Evolutionary conservation across 768 basidiomycete species (phyloP).

Genomic region (Tylopilus intermedius): DNA sequence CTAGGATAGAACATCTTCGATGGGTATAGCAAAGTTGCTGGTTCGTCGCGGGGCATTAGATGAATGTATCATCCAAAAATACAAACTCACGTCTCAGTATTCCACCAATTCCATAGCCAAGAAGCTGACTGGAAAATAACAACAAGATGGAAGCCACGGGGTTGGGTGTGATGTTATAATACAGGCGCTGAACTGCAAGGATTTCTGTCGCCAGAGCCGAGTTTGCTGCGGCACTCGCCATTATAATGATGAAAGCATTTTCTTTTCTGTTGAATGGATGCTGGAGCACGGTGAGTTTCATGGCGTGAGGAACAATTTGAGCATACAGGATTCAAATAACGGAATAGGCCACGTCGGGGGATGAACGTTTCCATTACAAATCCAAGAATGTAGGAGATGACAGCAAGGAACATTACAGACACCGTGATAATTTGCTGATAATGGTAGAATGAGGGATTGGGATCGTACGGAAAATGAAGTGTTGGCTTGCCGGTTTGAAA

Average conservation of each 20-base stretch:
- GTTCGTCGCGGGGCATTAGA: slow-evolving; percentile 1
- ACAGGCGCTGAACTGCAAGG: slow-evolving; percentile 49
- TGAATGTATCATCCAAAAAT: background rate
- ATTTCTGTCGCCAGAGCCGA: slow-evolving; percentile 52
- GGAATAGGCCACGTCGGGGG: slow-evolving; percentile 41
- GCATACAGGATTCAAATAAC: slow-evolving; percentile 46
- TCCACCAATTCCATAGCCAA: slow-evolving; percentile 55
- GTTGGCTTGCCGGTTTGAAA: slow-evolving; percentile 45
- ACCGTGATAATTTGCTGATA: slow-evolving; percentile 46
- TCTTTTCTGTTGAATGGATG: slow-evolving; percentile 59
- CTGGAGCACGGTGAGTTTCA: slow-evolving; percentile 25
- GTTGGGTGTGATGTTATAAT: slow-evolving; percentile 50
- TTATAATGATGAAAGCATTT: slow-evolving; percentile 54
- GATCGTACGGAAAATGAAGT: background rate
- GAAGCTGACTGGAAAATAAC: slow-evolving; percentile 31
- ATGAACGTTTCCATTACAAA: slow-evolving; percentile 42
- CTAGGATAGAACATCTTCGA: slow-evolving; percentile 42
- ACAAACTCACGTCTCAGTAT: slow-evolving; percentile 40
- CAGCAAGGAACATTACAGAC: slow-evolving; percentile 50
- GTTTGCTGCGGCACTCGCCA: slow-evolving; percentile 51
- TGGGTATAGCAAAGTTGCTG: slow-evolving; percentile 37
- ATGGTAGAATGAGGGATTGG: background rate
- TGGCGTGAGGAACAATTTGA: background rate
- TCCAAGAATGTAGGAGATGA: slow-evolving; percentile 49
- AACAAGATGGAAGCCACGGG: slow-evolving; percentile 42